Conservation (phyloP, 306 rosid species). For the Lagenaria siceraria region DNA sequence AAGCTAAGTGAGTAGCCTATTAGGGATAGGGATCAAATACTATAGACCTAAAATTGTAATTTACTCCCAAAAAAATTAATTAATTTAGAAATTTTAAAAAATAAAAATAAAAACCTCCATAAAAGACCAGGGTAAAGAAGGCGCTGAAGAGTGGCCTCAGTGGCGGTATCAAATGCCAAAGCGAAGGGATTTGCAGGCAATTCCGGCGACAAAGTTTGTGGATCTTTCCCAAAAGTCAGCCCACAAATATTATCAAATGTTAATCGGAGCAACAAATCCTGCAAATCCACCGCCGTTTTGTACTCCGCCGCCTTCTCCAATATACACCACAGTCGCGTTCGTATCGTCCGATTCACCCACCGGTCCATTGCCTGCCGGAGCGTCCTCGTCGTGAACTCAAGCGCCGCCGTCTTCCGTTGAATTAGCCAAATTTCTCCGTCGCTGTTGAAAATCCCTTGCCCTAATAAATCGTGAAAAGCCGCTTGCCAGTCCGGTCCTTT, state of each 20-base stretch:
- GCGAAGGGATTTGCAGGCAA: conserved; percentile 49
- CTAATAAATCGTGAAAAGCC: conserved; percentile 80
- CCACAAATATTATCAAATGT: conserved; percentile 93
- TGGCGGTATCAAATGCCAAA: conserved; percentile 61
- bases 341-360: conserved; percentile 84
- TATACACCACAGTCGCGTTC: conserved; percentile 65
- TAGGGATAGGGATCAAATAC: too few relatives aligned
- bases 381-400: conserved; percentile 84
- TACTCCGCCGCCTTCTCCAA: conserved; percentile 52
- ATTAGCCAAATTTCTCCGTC: conserved; percentile 89
- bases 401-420: conserved; percentile 92
- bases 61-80: too few relatives aligned
- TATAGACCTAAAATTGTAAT: too few relatives aligned
- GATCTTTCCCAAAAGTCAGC: conserved; percentile 84
- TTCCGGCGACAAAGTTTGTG: conserved; percentile 63
- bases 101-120: conserved; percentile 25
- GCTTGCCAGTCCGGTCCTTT: conserved; percentile 82
- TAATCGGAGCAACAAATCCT: conserved; percentile 66
- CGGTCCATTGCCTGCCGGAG: conserved; percentile 86
- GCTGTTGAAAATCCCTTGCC: conserved; percentile 87
- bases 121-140: conserved; percentile 57
- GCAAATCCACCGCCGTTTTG: conserved; percentile 48
- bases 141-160: conserved; percentile 68
- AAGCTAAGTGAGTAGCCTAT: too few relatives aligned
- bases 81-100: background rate